phyloP scores from a whole-genome alignment of 495 filamentous ascomycete genomes.

The Daldinia caldariorum region DNA sequence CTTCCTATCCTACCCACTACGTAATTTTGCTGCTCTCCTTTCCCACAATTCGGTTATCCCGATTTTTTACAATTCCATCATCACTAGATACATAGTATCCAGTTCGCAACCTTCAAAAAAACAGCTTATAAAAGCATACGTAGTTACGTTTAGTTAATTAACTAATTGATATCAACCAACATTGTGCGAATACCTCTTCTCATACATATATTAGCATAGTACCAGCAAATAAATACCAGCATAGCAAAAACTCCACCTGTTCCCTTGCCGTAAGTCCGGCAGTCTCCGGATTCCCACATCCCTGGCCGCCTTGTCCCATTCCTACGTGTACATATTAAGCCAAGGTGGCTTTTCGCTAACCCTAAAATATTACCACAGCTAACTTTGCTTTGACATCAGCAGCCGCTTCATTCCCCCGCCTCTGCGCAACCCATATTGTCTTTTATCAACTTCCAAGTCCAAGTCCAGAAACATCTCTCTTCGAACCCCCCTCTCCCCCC shows the following conservation, averaged over 20 bases:
- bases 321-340: conserved; percentile 44
- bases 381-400: conserved; percentile 43
- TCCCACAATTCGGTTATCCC: conserved; percentile 31
- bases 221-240: conserved; percentile 13
- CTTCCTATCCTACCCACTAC: conserved; percentile 26
- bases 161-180: conserved; percentile 1
- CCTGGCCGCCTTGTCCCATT: conserved; percentile 29
- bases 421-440: conserved; percentile 42
- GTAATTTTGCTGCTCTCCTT: conserved; percentile 32
- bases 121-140: not conserved
- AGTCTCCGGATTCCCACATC: conserved; percentile 38
- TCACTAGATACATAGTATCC: not conserved
- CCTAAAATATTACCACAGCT: conserved; percentile 45
- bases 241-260: conserved; percentile 1
- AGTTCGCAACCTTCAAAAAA: not conserved
- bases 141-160: not conserved
- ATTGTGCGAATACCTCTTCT: conserved; percentile 8
- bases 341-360: conserved; percentile 50
- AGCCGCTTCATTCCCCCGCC: conserved; percentile 42
- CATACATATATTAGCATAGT: not conserved
- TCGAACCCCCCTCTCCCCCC: not conserved
- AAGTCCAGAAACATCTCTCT: conserved; percentile 7
- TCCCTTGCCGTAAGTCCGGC: conserved; percentile 37
- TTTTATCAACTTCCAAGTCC: conserved; percentile 22
- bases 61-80: conserved; percentile 29